Percentiles rank a stretch among this genome's conserved stretches.
Evolutionary conservation across 805 yeast genomes (phyloP).

Genomic region (Barnettozyma vustinii): DNA sequence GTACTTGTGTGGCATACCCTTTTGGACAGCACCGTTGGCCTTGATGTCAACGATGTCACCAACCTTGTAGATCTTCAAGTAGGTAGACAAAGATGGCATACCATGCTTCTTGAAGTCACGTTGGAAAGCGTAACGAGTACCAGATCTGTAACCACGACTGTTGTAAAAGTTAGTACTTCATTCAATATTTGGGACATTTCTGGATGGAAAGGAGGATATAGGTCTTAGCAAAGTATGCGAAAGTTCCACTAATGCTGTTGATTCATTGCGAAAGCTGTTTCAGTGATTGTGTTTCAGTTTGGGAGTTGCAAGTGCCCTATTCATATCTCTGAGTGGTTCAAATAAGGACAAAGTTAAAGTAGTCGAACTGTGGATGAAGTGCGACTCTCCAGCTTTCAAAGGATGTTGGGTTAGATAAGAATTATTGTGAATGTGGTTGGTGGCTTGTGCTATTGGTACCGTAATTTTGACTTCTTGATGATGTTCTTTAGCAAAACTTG

Average conservation of each 20-base stretch:
- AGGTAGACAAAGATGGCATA: slow-evolving; percentile 87
- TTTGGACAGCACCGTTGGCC: slow-evolving; percentile 98
- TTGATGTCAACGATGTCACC: slow-evolving; percentile 99
- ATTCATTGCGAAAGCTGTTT: too few relatives aligned
- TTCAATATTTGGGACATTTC: background rate
- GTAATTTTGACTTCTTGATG: background rate
- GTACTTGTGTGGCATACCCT: slow-evolving; percentile 99
- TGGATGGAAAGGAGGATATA: background rate
- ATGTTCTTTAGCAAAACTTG: too few relatives aligned
- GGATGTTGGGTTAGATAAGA: background rate
- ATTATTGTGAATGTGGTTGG: background rate
- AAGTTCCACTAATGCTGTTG: too few relatives aligned
- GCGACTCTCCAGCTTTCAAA: background rate
- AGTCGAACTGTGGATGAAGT: too few relatives aligned
- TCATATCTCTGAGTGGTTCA: too few relatives aligned
- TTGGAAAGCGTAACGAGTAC: slow-evolving; percentile 99
- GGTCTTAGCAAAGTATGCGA: too few relatives aligned
- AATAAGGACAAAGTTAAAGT: too few relatives aligned
- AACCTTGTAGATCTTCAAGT: slow-evolving; percentile 96
- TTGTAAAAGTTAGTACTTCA: slow-evolving; percentile 13
- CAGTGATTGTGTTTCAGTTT: too few relatives aligned
- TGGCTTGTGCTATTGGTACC: background rate
- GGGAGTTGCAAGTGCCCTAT: too few relatives aligned
- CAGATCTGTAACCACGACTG: slow-evolving; percentile 99
- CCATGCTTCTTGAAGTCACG: slow-evolving; percentile 99